A percentile compares a stretch with the other conserved stretches of the same genome.
Conservation (phyloP, 352 stramenopile species). For the Phytophthora sansomeana region DNA sequence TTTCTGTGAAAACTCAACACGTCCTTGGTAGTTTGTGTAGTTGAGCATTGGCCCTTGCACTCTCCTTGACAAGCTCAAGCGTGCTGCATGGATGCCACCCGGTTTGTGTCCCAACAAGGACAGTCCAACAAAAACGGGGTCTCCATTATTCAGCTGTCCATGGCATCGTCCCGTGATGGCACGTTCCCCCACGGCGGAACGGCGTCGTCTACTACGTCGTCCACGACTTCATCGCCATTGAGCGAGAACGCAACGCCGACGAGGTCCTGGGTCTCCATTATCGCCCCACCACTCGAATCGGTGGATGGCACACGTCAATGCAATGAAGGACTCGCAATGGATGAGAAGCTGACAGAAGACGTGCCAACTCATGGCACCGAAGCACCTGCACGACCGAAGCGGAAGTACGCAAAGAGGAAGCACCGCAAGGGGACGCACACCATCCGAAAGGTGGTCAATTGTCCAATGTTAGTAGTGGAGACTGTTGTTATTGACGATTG, state of each 20-base stretch:
- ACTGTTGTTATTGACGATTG: background rate
- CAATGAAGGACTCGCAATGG: background rate
- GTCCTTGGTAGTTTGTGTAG: background rate
- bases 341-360: background rate
- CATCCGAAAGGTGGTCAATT: slow-evolving; percentile 33
- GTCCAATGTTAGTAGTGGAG: background rate
- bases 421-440: slow-evolving; percentile 45
- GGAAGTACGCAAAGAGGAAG: slow-evolving; percentile 39
- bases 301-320: background rate
- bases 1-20: background rate
- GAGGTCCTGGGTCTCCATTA: slow-evolving; percentile 20
- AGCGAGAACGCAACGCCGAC: slow-evolving; percentile 1
- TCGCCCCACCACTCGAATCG: slow-evolving; percentile 4
- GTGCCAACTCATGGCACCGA: background rate
- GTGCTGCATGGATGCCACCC: slow-evolving; percentile 9
- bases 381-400: slow-evolving; percentile 9
- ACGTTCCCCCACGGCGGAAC: background rate
- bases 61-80: too few species aligned
- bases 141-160: background rate
- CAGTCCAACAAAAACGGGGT: slow-evolving; percentile 6
- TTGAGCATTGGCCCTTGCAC: too few species aligned
- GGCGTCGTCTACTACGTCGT: slow-evolving; percentile 25
- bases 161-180: background rate
- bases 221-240: slow-evolving; percentile 17
- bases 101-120: background rate